These are phyloP conservation scores for Boletus edulis DNA, from an alignment of 768 basidiomycete species.

Conservation along the genomic window DNA sequence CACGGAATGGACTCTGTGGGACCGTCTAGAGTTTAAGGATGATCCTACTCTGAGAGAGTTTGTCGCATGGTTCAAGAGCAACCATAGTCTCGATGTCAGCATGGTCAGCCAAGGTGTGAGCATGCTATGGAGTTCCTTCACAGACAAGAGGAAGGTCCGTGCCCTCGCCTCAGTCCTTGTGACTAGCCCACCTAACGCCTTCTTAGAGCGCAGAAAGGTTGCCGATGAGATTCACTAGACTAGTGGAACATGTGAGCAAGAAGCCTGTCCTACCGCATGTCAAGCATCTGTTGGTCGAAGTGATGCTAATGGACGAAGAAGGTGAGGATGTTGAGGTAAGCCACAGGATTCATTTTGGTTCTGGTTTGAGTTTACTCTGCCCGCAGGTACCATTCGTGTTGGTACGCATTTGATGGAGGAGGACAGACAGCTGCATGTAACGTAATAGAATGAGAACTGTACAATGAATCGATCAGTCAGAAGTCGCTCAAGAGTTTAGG, in stretches of 20 bases:
- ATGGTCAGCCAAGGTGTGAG: conserved; percentile 99
- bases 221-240: conserved; percentile 83
- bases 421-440: not conserved
- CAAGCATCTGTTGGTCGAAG: conserved; percentile 86
- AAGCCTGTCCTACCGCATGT: conserved; percentile 83
- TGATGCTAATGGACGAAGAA: conserved; percentile 90
- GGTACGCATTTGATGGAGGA: conserved; percentile 50
- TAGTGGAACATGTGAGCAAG: conserved; percentile 94
- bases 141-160: conserved; percentile 86
- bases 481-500: not conserved
- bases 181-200: conserved; percentile 4
- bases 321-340: conserved; percentile 93
- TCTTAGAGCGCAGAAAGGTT: conserved; percentile 81
- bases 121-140: conserved; percentile 96
- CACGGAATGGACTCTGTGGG: conserved; percentile 97
- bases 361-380: not conserved
- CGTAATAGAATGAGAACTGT: conserved; percentile 5
- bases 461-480: not conserved
- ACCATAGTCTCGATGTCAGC: conserved; percentile 82
- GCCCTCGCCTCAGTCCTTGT: not conserved
- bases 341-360: not conserved
- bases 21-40: conserved; percentile 89
- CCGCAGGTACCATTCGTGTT: conserved; percentile 80
- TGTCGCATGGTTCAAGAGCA: conserved; percentile 75
- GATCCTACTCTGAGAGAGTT: conserved; percentile 88